Percentiles rank a stretch among this genome's conserved stretches.
These are phyloP conservation scores for Trametes coccinea DNA, from an alignment of 768 basidiomycete genomes.

Conservation along the genomic window DNA sequence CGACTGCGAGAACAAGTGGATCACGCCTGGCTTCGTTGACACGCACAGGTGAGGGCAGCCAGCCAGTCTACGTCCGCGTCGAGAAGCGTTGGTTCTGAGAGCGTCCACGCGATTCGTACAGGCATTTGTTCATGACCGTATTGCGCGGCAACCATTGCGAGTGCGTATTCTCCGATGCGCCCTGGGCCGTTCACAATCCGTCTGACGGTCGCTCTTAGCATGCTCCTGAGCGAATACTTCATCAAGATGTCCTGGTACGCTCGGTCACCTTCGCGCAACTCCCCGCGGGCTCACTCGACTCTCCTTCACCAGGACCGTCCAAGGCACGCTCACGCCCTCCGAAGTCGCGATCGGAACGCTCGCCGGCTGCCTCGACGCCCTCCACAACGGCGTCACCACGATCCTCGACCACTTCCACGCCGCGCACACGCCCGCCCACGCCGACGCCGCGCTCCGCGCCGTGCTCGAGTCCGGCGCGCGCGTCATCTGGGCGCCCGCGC, in stretches of 20 bases:
- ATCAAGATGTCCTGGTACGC: constrained; percentile 27
- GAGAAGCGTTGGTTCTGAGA: not conserved
- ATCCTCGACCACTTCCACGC: no score
- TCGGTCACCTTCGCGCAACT: not conserved
- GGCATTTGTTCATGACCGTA: constrained; percentile 34
- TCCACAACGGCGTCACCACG: no score
- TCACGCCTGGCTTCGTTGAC: constrained; percentile 35
- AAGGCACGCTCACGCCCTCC: constrained; percentile 28
- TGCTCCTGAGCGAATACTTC: constrained; percentile 32
- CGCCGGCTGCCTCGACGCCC: no score
- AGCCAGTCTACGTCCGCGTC: not conserved
- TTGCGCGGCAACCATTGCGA: constrained; percentile 29
- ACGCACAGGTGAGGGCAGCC: constrained; percentile 29
- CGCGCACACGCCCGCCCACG: no score
- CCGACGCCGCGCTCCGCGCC: no score
- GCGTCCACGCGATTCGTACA: not conserved
- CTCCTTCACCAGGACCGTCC: constrained; percentile 18
- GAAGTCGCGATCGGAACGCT: constrained; percentile 16
- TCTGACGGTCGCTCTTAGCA: no score
- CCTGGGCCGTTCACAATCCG: not conserved
- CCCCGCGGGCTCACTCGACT: not conserved
- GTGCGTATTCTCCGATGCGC: constrained; percentile 13
- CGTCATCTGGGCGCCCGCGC: no score
- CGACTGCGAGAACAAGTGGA: constrained; percentile 32
- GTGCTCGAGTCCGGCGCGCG: no score